These are phyloP conservation scores for Solanum hybrid DNA, from an alignment of 305 asterid species.

Conservation along the genomic window DNA sequence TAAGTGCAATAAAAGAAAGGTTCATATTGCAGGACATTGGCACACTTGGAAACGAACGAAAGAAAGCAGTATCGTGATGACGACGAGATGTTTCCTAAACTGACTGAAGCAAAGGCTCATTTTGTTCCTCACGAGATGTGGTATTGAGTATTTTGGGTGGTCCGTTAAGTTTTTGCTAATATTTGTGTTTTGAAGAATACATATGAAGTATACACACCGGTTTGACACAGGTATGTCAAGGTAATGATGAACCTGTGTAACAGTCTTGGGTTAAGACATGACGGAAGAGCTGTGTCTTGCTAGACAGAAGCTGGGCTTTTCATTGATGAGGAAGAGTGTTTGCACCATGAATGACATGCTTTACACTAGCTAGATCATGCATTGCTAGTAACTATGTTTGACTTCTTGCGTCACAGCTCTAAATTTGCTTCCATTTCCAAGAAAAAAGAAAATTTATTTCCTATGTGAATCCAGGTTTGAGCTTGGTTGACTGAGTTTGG, in stretches of 20 bases:
- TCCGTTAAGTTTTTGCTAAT: neutral
- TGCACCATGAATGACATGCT: neutral
- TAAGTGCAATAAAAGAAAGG: neutral
- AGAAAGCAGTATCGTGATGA: neutral
- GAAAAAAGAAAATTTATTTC: neutral
- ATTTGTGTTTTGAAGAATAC: neutral
- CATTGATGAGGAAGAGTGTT: neutral
- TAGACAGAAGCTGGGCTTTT: neutral
- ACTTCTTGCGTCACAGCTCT: neutral
- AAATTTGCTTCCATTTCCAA: neutral
- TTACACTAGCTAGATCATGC: neutral
- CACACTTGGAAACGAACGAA: neutral
- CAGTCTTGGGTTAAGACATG: neutral
- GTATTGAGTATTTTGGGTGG: neutral
- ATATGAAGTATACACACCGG: neutral
- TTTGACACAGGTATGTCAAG: neutral
- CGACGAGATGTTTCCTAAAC: neutral
- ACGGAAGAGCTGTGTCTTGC: neutral
- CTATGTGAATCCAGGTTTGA: neutral
- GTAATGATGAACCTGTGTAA: neutral
- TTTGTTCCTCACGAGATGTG: neutral
- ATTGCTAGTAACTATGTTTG: neutral
- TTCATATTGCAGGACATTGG: neutral
- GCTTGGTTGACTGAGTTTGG: neutral
- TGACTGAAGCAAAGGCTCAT: neutral